Base-by-base conservation (phyloP, 768 basidiomycete genomes). In the Suillus subalutaceus region DNA sequence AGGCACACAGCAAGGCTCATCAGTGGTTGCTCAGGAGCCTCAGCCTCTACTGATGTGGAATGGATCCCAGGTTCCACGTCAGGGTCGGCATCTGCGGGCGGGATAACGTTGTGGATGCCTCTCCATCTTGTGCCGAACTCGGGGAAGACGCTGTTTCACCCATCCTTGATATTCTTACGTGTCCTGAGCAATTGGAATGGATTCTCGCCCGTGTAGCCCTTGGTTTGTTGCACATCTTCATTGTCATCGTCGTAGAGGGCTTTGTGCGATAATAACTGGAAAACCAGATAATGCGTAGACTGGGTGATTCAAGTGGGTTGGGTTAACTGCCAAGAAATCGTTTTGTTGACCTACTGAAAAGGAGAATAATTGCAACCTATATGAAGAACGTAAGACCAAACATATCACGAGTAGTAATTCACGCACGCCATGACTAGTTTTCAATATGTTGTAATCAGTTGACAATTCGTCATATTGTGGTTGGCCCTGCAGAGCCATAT, bases 261-360 rank as follows among this genome's bases (percentile, higher is more conserved):
- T 6, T 88, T 85, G 74, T 95, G 93, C 0, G 92, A 93, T 79
- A 83, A 90, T 5, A 93, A 79, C 74, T 94, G 93, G 78, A 94
- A 94, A 67, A 91, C 75, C 18, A 95, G 83, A 71, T 92, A 93
- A 83, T 2, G 71, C 73, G 71, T 96, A 95, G 67, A 93, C 91
- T 93, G 60, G 9, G 65, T 37, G 18, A 35, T 55, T 55, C 0
- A 15, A n/a, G 26, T 26, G 37, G 50, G 66, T 32, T 41, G 4
- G 16, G 55, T 68, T 57, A 58, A 60, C 15, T 43, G 23, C 32
- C 13, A 10, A 32, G n/a, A 30, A 60, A 32, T 20, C 2, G 2
- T 32, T 18, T 43, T 60, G 26, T 26, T n/a, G 68, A 74, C 87
- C 55, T 73, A 93, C 92, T 89, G 74, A 90, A 81, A n/a, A 95